Base-by-base conservation (phyloP, 371 early-diverging fungal species). In the Actinomortierella ambigua region DNA sequence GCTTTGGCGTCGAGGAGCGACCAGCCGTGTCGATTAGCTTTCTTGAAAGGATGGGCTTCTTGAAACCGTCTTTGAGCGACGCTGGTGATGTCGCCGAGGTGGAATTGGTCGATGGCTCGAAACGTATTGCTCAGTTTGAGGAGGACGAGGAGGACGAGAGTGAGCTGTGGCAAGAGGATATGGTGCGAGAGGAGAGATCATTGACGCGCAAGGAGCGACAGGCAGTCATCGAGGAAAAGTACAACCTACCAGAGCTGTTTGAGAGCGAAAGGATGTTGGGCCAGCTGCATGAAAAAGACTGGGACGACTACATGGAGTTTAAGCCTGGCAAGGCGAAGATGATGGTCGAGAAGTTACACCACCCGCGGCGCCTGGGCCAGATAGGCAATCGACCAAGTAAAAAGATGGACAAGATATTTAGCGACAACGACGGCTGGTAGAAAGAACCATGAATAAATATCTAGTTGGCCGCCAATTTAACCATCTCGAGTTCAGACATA, bases 221-320 rank as follows among this genome's bases (percentile, higher is more conserved):
- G 29, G 67, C 63, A 23, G 67, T 44, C 2, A 66, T 73, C 50
- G 67, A 59, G 28, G 56, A 61, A n/a, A 42, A 46, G 48, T 56
- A 62, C 23, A 63, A 60, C 1, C 51, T 73, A 23, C 43, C 56
- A 6, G 34, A 34, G 34, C 34, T 34, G 7, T 34, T 34, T 34
- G 34, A 34, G 34, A 34, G 11, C 18, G 75, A 73, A 22, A 73
- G 63, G 2, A 67, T 63, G 48, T 67, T 57, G 41, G 59, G 66
- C 59, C 58, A 73, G 58, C 47, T 73, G 48, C 66, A 73, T 43
- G 75, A 73, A 52, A 60, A 46, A 6, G 75, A 73, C 18, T 73
- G 75, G 75, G 75, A 73, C 28, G 75, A 73, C 26, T 73, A 63
- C 50, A 67, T 73, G 13, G 75, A 73, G 34, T 67, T 73, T 51